Evolutionary conservation across 345 rosid genomes (phyloP), one percentile per base, ranked within the genome.

Genomic region (Geranium brycei): DNA sequence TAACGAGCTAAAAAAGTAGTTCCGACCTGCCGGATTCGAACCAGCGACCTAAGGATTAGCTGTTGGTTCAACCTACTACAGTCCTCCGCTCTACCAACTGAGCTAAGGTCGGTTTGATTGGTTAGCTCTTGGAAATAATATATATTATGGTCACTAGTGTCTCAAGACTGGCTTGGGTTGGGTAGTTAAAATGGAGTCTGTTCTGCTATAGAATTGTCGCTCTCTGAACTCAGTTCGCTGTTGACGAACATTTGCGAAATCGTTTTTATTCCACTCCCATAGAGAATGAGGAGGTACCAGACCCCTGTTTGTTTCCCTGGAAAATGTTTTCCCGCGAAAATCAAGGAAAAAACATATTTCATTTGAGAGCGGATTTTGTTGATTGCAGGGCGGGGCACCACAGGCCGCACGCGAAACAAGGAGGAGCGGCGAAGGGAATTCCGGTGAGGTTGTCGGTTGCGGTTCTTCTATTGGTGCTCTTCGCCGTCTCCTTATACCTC

Each of bases 61-160:
- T 64, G 73, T 6, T 47, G 53, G 53, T 2, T 13, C 7, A 13
- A 47, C 15, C 68, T 0, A 82, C 97, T 92, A 89, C 97, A 89
- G 97, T 92, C 95, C 95, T 87, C 98, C 97, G 96, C 98, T 87
- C 96, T 92, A 30, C 95, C 98, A 91, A 83, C 93, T 92, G 91
- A 92, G 98, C 98, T 84, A 92, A 89, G 89, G 93, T 86, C 93
- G 91, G 95, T 2, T 59, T 0, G n/a, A n/a, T n/a, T n/a, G n/a
- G n/a, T n/a, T n/a, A n/a, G n/a, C n/a, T n/a, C n/a, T n/a, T n/a
- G n/a, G n/a, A n/a, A n/a, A n/a, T n/a, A n/a, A n/a, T n/a, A n/a
- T n/a, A n/a, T n/a, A n/a, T n/a, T n/a, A n/a, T n/a, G n/a, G n/a
- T n/a, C n/a, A n/a, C n/a, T n/a, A n/a, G n/a, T n/a, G n/a, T n/a